phyloP scores from a whole-genome alignment of 345 rosid genomes.

The Eucalyptus sideroxylon region DNA sequence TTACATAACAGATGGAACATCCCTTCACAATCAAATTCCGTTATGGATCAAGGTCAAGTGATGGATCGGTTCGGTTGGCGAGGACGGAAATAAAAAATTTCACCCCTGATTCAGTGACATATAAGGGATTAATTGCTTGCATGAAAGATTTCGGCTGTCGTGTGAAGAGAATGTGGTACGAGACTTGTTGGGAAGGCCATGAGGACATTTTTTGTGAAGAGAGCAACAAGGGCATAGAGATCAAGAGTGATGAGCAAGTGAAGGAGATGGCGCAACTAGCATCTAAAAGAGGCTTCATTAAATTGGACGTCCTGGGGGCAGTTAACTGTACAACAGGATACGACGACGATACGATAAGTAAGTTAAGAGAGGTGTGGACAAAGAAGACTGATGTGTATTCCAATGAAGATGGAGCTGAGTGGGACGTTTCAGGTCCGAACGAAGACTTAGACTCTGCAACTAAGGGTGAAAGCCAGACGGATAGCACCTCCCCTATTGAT shows the following conservation, averaged over 20 bases:
- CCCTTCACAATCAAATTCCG: too few species aligned
- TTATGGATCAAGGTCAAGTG: rapidly evolving
- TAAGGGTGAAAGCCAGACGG: background rate
- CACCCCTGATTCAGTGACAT: too few species aligned
- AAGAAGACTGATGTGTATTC: background rate
- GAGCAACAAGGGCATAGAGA: background rate
- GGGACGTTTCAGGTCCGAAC: background rate
- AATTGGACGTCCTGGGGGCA: background rate
- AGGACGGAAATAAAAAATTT: rapidly evolving
- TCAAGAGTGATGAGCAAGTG: background rate
- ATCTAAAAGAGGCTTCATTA: background rate
- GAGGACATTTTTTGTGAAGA: too few species aligned
- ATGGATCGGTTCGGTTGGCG: too few species aligned
- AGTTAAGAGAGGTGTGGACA: background rate
- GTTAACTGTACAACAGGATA: rapidly evolving
- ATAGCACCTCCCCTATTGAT: background rate
- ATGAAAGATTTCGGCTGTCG: rapidly evolving
- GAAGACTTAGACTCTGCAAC: background rate
- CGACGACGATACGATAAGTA: background rate
- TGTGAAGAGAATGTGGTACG: too few species aligned
- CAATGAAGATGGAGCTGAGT: background rate
- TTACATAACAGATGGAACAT: too few species aligned
- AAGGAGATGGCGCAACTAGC: background rate
- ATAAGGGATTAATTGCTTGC: too few species aligned
- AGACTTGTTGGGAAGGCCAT: too few species aligned